These are phyloP conservation scores for Chaetomiaceae sp. DNA, from an alignment of 2,329 filamentous ascomycete species.

Conservation along the genomic window DNA sequence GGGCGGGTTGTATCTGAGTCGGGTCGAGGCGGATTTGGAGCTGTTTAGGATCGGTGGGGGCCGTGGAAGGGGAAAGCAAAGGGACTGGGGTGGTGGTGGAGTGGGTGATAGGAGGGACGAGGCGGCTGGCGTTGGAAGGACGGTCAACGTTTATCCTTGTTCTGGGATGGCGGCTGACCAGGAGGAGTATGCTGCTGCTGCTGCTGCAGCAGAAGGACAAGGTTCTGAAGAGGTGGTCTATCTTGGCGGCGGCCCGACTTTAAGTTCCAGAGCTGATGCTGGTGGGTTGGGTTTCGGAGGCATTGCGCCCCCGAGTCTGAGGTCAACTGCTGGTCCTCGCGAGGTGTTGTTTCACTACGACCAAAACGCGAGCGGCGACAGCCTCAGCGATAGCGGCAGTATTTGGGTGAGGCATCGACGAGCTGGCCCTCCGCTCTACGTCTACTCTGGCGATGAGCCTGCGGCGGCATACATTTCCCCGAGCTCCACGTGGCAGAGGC, in stretches of 20 bases:
- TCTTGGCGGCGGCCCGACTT: neutral
- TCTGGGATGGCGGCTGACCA: slow-evolving; percentile 18
- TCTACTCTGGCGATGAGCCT: slow-evolving; percentile 9
- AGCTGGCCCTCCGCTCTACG: slow-evolving; percentile 10
- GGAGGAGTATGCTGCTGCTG: slow-evolving; percentile 1
- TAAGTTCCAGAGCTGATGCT: neutral
- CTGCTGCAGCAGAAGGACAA: neutral
- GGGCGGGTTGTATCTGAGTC: slow-evolving; percentile 46
- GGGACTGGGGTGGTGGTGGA: neutral
- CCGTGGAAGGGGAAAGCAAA: neutral
- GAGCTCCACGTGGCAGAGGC: slow-evolving; percentile 3
- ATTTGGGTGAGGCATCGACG: slow-evolving; percentile 5
- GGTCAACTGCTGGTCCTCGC: no score
- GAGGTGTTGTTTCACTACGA: neutral
- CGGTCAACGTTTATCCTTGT: slow-evolving; percentile 16
- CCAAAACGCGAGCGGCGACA: neutral
- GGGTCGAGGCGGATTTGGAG: slow-evolving; percentile 57
- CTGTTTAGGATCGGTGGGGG: slow-evolving; percentile 36
- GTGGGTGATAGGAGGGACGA: neutral
- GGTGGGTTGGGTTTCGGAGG: no score
- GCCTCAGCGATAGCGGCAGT: neutral
- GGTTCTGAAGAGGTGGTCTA: neutral
- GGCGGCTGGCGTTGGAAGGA: neutral
- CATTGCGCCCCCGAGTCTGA: no score
- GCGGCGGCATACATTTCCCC: slow-evolving; percentile 16